phyloP scores from a whole-genome alignment of 1,284 basidiomycete genomes.

The Sanguinoderma infundibulare region DNA sequence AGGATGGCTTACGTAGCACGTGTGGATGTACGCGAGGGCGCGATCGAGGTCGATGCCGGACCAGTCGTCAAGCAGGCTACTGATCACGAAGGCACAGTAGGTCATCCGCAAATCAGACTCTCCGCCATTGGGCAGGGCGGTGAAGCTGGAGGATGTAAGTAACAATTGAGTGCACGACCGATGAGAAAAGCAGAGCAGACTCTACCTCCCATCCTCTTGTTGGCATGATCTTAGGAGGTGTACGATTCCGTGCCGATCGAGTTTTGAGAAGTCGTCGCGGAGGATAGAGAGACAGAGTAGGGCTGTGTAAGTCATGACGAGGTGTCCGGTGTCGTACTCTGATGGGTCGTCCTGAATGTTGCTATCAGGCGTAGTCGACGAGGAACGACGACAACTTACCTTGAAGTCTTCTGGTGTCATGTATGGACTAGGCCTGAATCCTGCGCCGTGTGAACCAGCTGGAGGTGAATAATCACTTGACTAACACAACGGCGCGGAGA shows the following conservation, averaged over 20 bases:
- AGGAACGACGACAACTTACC: conserved; percentile 19
- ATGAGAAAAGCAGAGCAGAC: not conserved
- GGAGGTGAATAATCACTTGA: conserved; percentile 1
- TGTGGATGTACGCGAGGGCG: conserved; percentile 66
- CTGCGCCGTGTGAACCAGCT: conserved; percentile 65
- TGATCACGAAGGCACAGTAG: conserved; percentile 89
- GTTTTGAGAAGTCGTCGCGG: conserved; percentile 73
- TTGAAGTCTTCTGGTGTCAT: conserved; percentile 45
- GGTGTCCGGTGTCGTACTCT: conserved; percentile 71
- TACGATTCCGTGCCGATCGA: conserved; percentile 69
- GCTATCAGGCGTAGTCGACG: not conserved
- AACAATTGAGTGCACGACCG: not conserved
- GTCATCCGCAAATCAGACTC: conserved; percentile 83
- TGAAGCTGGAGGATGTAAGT: conserved; percentile 61
- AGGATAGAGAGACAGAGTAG: conserved; percentile 81
- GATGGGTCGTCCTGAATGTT: conserved; percentile 34
- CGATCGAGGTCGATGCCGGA: conserved; percentile 65
- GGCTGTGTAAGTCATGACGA: conserved; percentile 95
- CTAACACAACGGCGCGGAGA: not conserved
- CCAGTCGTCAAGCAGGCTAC: conserved; percentile 80
- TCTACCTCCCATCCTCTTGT: conserved; percentile 80
- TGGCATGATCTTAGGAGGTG: conserved; percentile 75
- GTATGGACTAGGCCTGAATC: conserved; percentile 79
- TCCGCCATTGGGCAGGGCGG: conserved; percentile 65
- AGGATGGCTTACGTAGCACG: conserved; percentile 66